phyloP scores from a whole-genome alignment of 108 stramenopile species.

The Schizochytrium sp. region DNA sequence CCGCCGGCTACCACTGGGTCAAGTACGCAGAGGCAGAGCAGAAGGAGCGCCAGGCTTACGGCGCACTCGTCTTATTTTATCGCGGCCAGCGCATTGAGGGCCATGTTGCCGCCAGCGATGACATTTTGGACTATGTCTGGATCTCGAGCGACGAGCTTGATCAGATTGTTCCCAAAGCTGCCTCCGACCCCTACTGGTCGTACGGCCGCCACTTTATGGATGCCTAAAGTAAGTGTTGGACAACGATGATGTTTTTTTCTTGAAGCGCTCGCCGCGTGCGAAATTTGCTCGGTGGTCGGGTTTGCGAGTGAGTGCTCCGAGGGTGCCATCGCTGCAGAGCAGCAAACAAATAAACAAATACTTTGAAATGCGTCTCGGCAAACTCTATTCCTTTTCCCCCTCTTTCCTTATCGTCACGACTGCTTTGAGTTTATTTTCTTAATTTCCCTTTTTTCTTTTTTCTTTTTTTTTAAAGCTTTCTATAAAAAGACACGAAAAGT shows the following conservation, averaged over 20 bases:
- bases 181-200: background rate
- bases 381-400: too few relatives aligned
- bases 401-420: too few relatives aligned
- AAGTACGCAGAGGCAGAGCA: constrained; percentile 3
- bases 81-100: background rate
- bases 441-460: too few relatives aligned
- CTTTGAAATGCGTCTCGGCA: too few relatives aligned
- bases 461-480: too few relatives aligned
- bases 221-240: background rate
- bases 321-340: too few relatives aligned
- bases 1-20: background rate
- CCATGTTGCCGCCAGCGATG: background rate
- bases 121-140: background rate
- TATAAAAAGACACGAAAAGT: too few relatives aligned
- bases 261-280: background rate
- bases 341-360: too few relatives aligned
- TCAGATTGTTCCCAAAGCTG: background rate
- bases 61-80: background rate
- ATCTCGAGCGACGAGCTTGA: background rate
- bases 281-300: too few relatives aligned
- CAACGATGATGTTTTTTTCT: background rate
- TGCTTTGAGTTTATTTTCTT: too few relatives aligned
- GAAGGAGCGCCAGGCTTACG: background rate
- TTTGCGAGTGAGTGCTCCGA: too few relatives aligned
- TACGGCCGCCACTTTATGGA: constrained; percentile 15